These are phyloP conservation scores for Leishmania guyanensis DNA, from an alignment of 208 protist genomes.

Conservation along the genomic window DNA sequence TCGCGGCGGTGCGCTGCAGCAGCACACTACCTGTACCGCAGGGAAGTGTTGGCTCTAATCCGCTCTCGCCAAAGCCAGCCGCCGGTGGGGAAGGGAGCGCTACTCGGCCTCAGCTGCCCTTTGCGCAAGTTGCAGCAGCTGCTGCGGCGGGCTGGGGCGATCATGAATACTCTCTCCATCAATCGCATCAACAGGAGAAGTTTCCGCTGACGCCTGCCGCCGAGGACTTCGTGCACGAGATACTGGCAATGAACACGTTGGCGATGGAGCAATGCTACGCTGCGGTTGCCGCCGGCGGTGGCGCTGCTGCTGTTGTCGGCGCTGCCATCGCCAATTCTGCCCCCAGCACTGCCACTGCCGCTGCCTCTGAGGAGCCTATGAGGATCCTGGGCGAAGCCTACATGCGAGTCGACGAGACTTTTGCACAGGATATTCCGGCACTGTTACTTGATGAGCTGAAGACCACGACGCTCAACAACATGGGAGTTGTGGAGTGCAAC, in stretches of 20 bases:
- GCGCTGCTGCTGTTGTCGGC: neutral
- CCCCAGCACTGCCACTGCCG: neutral
- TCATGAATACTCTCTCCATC: neutral
- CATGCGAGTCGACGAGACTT: slow-evolving; percentile 40
- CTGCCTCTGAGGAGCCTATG: slow-evolving; percentile 50
- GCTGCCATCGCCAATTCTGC: neutral
- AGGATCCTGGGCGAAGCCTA: slow-evolving; percentile 62
- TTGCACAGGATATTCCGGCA: slow-evolving; percentile 23
- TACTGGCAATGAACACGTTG: slow-evolving; percentile 83
- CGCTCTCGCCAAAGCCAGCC: neutral
- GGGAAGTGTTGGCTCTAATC: slow-evolving; percentile 6
- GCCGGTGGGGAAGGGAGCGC: neutral
- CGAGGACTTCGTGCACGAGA: slow-evolving; percentile 70
- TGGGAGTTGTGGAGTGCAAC: slow-evolving; percentile 87
- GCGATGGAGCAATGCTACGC: slow-evolving; percentile 77
- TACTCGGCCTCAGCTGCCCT: neutral
- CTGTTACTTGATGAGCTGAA: slow-evolving; percentile 69
- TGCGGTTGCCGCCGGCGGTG: slow-evolving; percentile 18
- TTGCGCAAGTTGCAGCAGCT: neutral
- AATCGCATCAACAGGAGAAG: slow-evolving; percentile 3
- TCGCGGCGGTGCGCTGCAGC: slow-evolving; percentile 22
- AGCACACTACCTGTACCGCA: slow-evolving; percentile 15
- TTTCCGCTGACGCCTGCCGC: slow-evolving; percentile 25
- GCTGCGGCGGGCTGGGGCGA: neutral
- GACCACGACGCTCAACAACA: slow-evolving; percentile 86